Conservation (phyloP, 306 rosid species). For the Rosa multiflora region DNA sequence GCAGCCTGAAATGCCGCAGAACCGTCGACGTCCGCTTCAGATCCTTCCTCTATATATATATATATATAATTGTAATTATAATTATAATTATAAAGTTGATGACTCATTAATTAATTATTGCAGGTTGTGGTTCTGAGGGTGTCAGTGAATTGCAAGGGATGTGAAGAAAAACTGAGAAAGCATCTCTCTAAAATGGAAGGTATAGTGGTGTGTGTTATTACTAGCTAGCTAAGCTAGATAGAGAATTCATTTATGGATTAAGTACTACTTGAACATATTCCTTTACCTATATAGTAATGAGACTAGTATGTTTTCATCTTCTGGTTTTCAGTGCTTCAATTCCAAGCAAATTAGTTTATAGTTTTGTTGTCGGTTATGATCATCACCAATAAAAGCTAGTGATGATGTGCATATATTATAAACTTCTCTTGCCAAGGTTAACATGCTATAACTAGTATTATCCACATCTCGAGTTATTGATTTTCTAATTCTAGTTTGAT, state of each 20-base stretch:
- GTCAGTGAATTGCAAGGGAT: constrained; percentile 82
- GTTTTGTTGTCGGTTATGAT: not conserved
- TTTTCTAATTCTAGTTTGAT: not conserved
- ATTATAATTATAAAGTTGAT: not conserved
- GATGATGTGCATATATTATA: not conserved
- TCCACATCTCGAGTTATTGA: not conserved
- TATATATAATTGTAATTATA: not conserved
- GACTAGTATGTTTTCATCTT: not conserved
- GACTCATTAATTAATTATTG: not conserved
- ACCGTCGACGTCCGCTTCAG: no score
- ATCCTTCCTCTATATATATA: not conserved
- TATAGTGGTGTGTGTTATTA: constrained; percentile 6
- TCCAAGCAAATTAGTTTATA: not conserved
- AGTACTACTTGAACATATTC: not conserved
- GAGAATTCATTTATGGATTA: not conserved
- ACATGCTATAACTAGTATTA: not conserved
- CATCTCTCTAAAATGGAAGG: constrained; percentile 94
- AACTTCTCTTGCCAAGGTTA: not conserved
- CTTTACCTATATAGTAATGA: not conserved
- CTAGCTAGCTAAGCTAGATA: not conserved
- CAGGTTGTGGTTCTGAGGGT: constrained; percentile 82
- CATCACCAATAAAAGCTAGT: not conserved
- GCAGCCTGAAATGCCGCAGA: no score
- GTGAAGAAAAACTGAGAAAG: constrained; percentile 83
- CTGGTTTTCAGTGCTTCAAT: not conserved